These are phyloP conservation scores for Entomortierella beljakovae DNA, from an alignment of 192 early-diverging fungal genomes.

Conservation along the genomic window DNA sequence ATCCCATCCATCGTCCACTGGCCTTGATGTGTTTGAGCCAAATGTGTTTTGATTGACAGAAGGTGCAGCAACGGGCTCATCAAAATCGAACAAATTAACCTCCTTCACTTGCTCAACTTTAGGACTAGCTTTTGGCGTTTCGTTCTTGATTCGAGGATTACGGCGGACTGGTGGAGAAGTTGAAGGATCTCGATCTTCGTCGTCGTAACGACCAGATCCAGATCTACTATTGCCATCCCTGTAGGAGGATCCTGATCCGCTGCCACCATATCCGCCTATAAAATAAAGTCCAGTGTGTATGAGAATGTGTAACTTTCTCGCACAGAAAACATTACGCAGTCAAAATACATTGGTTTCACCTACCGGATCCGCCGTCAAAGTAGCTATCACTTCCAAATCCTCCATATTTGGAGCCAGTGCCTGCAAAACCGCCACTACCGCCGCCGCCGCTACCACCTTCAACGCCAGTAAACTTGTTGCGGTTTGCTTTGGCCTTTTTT, in stretches of 20 bases:
- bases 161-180: constrained; percentile 39
- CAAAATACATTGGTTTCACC: background rate
- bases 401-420: constrained; percentile 58
- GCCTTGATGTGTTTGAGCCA: constrained; percentile 41
- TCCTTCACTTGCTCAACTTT: constrained; percentile 54
- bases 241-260: constrained; percentile 36
- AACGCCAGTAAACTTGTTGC: constrained; percentile 87
- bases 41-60: constrained; percentile 21
- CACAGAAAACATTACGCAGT: background rate
- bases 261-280: constrained; percentile 25
- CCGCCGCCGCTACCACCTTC: constrained; percentile 64
- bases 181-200: constrained; percentile 36
- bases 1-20: constrained; percentile 33
- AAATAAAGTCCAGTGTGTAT: background rate
- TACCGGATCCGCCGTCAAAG: constrained; percentile 33
- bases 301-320: too few species aligned
- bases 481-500: constrained; percentile 89
- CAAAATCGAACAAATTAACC: constrained; percentile 80
- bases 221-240: constrained; percentile 44
- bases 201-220: constrained; percentile 53
- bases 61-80: constrained; percentile 54
- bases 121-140: constrained; percentile 36
- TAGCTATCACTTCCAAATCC: constrained; percentile 77
- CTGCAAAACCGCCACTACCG: constrained; percentile 46
- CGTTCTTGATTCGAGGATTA: constrained; percentile 34